A percentile compares a stretch with the other conserved stretches of the same genome.
These are phyloP conservation scores for Fusarium longipes DNA, from an alignment of 2,329 filamentous ascomycete genomes.

Conservation along the genomic window DNA sequence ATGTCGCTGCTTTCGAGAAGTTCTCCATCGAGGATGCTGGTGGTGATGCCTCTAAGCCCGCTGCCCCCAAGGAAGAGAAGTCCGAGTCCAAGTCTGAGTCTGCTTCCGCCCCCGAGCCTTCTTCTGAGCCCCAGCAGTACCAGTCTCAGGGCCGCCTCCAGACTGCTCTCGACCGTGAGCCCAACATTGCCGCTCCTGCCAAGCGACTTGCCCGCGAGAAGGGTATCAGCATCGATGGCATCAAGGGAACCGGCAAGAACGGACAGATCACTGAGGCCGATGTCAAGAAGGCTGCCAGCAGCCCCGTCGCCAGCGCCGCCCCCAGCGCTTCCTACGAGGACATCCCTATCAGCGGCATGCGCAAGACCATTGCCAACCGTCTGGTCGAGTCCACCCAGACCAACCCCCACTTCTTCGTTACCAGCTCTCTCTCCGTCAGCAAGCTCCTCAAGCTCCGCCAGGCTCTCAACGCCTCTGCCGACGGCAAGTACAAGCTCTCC, in stretches of 20 bases:
- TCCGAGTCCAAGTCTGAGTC: slow-evolving; percentile 69
- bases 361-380: slow-evolving; percentile 95
- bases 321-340: slow-evolving; percentile 82
- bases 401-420: slow-evolving; percentile 99
- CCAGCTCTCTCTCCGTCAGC: slow-evolving; percentile 86
- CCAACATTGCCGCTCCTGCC: slow-evolving; percentile 76
- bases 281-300: slow-evolving; percentile 84
- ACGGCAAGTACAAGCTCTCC: slow-evolving; percentile 99
- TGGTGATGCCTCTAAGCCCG: slow-evolving; percentile 72
- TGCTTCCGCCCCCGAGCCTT: slow-evolving; percentile 56
- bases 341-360: slow-evolving; percentile 88
- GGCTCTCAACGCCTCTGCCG: slow-evolving; percentile 87
- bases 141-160: slow-evolving; percentile 82
- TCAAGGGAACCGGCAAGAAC: slow-evolving; percentile 89
- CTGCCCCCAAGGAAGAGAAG: slow-evolving; percentile 74
- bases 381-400: slow-evolving; percentile 88
- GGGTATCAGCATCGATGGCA: slow-evolving; percentile 76
- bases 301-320: slow-evolving; percentile 62
- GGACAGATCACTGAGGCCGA: slow-evolving; percentile 93
- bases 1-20: slow-evolving; percentile 86
- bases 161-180: slow-evolving; percentile 84
- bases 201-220: slow-evolving; percentile 88
- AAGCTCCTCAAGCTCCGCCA: slow-evolving; percentile 97
- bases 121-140: slow-evolving; percentile 74
- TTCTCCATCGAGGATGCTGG: slow-evolving; percentile 93